phyloP scores from a whole-genome alignment of 1,284 basidiomycete genomes.

The Cutaneotrichosporon sp. region DNA sequence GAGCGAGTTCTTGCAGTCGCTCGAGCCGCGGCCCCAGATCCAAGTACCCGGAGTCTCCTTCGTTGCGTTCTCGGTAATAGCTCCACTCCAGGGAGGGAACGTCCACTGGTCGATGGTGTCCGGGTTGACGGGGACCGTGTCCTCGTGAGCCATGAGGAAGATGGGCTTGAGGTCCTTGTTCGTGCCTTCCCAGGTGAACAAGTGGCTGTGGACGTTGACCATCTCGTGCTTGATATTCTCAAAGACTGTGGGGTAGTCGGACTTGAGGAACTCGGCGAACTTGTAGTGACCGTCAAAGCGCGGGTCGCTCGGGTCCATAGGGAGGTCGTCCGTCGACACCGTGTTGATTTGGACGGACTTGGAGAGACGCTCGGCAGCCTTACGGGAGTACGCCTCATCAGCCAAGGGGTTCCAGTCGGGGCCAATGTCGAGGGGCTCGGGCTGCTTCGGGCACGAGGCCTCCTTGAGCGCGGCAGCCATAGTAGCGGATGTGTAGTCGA shows the following conservation, averaged over 20 bases:
- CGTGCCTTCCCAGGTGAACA: slow-evolving; percentile 51
- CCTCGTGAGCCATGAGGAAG: slow-evolving; percentile 51
- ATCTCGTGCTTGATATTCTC: slow-evolving; percentile 43
- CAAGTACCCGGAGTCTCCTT: slow-evolving; percentile 37
- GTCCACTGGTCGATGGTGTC: slow-evolving; percentile 53
- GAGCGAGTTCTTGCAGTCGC: slow-evolving; percentile 52
- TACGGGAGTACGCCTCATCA: slow-evolving; percentile 33
- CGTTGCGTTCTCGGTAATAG: slow-evolving; percentile 44
- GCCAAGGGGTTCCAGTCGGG: slow-evolving; percentile 34
- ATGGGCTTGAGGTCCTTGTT: slow-evolving; percentile 48
- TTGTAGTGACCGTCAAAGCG: slow-evolving; percentile 43
- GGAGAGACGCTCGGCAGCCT: slow-evolving; percentile 40
- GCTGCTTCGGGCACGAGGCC: slow-evolving; percentile 36
- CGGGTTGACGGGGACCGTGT: slow-evolving; percentile 54
- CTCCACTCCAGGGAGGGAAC: slow-evolving; percentile 52
- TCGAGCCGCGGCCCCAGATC: slow-evolving; percentile 55
- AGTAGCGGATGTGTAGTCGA: neutral
- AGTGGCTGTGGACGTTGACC: slow-evolving; percentile 49
- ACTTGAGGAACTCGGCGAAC: slow-evolving; percentile 46
- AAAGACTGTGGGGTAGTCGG: slow-evolving; percentile 46
- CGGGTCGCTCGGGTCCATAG: slow-evolving; percentile 36
- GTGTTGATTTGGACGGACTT: slow-evolving; percentile 47
- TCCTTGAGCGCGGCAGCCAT: slow-evolving; percentile 1
- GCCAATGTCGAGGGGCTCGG: slow-evolving; percentile 29
- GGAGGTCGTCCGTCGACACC: slow-evolving; percentile 48